A percentile compares a stretch with the other conserved stretches of the same genome.
These are phyloP conservation scores for Stylosanthes scabra DNA, from an alignment of 331 rosid species.

Conservation along the genomic window DNA sequence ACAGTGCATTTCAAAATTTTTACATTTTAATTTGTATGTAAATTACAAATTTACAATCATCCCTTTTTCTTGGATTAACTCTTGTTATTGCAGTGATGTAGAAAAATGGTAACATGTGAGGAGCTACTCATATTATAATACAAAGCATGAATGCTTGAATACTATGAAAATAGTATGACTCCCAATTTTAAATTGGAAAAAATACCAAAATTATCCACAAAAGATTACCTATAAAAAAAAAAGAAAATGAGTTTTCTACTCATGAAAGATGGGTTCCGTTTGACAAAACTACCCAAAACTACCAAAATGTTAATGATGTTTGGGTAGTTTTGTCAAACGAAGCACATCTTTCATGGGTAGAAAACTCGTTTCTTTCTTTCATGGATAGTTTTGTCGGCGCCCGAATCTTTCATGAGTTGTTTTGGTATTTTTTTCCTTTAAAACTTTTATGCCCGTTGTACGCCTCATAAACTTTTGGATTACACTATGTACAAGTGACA, in stretches of 20 bases:
- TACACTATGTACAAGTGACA: neutral
- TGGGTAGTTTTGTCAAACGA: no score
- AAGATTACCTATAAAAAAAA: no score
- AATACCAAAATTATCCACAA: no score
- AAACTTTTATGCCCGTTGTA: constrained; percentile 11
- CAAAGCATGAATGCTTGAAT: neutral
- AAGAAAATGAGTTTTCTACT: no score
- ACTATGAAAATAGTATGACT: constrained; percentile 2
- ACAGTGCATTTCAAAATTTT: neutral
- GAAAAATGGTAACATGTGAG: neutral
- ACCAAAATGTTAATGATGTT: no score
- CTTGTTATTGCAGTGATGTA: neutral
- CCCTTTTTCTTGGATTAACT: constrained; percentile 10
- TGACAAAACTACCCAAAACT: no score
- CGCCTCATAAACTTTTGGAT: constrained; percentile 18
- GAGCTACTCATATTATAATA: constrained; percentile 26
- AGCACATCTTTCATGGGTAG: no score
- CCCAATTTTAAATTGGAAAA: neutral
- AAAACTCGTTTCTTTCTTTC: no score
- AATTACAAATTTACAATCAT: neutral
- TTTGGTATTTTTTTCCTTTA: no score
- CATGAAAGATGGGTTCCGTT: no score
- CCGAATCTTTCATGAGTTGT: no score
- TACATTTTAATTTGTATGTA: neutral
- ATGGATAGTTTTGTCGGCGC: no score